Evolutionary conservation across 192 early-diverging fungal species (phyloP), one percentile per base, ranked within the genome.

Genomic region (Kickxella alabastrina): DNA sequence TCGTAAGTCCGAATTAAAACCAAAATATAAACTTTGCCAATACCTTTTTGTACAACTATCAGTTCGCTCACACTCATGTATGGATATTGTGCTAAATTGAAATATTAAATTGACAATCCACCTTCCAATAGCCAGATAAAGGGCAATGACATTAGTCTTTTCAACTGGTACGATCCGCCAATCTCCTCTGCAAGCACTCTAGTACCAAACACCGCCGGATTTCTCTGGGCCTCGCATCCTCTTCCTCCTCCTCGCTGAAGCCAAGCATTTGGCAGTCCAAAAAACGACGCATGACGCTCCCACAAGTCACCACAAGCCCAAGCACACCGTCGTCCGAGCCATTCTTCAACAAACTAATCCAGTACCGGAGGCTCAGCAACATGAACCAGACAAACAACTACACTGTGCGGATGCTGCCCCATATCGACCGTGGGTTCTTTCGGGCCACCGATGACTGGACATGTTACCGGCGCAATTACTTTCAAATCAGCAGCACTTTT

Each of bases 391-490:
- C 79, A 6, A 69, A 39, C 52, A 86, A 80, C 10, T 83, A 80
- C 57, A 71, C 65, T 7, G 55, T 86, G 12, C 56, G 65, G 13
- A 59, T 95, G 37, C 70, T 81, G 41, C 84, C 92, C 15, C 91
- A 90, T 31, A 84, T 98, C 34, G 93, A 95, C 58, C 83, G 90
- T 24, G 93, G 93, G 12, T 97, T 97, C 71, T 94, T 95, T 49
- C 66, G 95, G 36, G 85, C 93, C 2, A 83, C 86, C 29, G 80
- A 79, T 43, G 89, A 91, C 49, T 97, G 93, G 93, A 92, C 92
- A 2, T 95, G 93, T 53, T 97, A 97, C 63, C 81, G 93, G 6
- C 83, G 92, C 57, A 97, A 97, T 65, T 97, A 95, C 69, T 95
- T 95, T 41, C 90, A 95, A 55, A 79, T 97, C 14, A 76, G 73